phyloP scores from a whole-genome alignment of 805 yeast species.

The Danielozyma ontarioensis region DNA sequence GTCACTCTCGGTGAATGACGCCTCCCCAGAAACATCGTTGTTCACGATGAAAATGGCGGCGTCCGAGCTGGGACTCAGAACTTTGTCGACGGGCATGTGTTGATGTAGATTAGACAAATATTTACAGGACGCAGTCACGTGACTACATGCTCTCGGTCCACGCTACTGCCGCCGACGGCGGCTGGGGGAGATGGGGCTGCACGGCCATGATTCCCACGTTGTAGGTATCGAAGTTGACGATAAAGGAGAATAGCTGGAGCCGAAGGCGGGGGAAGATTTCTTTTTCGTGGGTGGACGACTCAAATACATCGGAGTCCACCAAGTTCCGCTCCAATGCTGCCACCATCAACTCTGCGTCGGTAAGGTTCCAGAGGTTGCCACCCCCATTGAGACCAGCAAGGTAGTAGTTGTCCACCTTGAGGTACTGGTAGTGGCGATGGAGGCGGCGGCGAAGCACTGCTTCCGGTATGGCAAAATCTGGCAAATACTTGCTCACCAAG shows the following conservation, averaged over 20 bases:
- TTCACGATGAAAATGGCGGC: background rate
- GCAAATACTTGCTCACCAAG: conserved; percentile 36
- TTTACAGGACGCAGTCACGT: background rate
- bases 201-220: conserved; percentile 35
- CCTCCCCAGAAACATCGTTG: background rate
- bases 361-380: conserved; percentile 43
- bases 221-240: conserved; percentile 35
- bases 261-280: conserved; percentile 25
- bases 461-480: conserved; percentile 33
- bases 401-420: conserved; percentile 50
- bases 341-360: conserved; percentile 45
- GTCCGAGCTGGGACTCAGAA: background rate
- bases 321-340: conserved; percentile 56
- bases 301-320: conserved; percentile 19
- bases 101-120: too few species aligned
- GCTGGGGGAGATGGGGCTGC: too few species aligned
- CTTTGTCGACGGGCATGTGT: background rate
- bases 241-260: conserved; percentile 33
- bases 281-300: conserved; percentile 8
- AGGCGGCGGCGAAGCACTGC: conserved; percentile 30
- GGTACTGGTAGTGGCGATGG: conserved; percentile 36
- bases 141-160: too few species aligned
- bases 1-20: conserved; percentile 37
- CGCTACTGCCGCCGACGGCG: too few species aligned
- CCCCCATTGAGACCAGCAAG: conserved; percentile 29